Evolutionary conservation across 768 basidiomycete species (phyloP).

Genomic region (Boletus reticuloceps): DNA sequence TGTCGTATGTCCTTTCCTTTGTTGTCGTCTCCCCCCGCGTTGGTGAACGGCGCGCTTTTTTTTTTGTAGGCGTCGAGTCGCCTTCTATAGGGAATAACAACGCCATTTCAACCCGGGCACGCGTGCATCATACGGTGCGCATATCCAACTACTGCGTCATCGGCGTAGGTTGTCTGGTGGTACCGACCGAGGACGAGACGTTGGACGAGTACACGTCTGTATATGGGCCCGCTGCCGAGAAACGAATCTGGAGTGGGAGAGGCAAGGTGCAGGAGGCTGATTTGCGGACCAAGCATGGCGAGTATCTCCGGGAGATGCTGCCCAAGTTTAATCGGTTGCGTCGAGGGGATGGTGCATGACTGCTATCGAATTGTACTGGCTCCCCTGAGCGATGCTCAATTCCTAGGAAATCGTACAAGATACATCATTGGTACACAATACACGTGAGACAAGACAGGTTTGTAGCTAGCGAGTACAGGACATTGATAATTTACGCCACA

Average conservation of each 20-base stretch:
- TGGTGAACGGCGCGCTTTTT: no score
- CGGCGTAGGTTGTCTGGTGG: slow-evolving; percentile 77
- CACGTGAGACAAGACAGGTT: neutral
- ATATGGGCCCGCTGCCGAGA: slow-evolving; percentile 73
- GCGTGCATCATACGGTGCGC: slow-evolving; percentile 80
- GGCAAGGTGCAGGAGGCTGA: slow-evolving; percentile 83
- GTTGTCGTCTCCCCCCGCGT: neutral
- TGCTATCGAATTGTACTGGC: neutral
- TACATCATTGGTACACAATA: neutral
- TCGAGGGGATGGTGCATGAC: slow-evolving; percentile 52
- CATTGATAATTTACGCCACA: neutral
- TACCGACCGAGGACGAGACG: slow-evolving; percentile 72
- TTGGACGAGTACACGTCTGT: slow-evolving; percentile 83
- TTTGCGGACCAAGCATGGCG: slow-evolving; percentile 81
- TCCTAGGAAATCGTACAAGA: neutral
- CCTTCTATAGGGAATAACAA: slow-evolving; percentile 84
- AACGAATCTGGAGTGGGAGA: slow-evolving; percentile 81
- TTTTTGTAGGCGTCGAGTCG: slow-evolving; percentile 73
- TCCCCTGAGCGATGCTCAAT: no score
- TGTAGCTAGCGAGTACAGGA: neutral
- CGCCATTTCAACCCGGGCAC: slow-evolving; percentile 79
- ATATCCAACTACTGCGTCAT: slow-evolving; percentile 81
- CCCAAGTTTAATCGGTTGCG: slow-evolving; percentile 83
- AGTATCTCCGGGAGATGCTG: slow-evolving; percentile 89
- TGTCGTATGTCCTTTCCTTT: slow-evolving; percentile 71